Evolutionary conservation across 2,329 filamentous ascomycete genomes (phyloP).

Genomic region (Talaromyces pinophilus): DNA sequence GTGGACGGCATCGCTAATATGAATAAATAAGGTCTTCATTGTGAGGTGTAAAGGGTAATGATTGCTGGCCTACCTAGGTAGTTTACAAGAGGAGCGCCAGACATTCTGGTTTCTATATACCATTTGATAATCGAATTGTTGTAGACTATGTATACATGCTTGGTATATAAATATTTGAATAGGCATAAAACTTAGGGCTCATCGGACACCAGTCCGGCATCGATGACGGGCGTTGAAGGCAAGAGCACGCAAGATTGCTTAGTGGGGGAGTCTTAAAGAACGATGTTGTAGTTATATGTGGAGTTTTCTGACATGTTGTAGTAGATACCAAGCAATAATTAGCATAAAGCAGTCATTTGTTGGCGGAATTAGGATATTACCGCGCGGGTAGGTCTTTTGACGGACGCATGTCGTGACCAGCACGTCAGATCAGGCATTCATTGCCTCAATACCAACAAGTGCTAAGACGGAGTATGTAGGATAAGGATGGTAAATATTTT

Average conservation of each 20-base stretch:
- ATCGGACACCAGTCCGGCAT: neutral
- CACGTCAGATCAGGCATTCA: constrained; percentile 3
- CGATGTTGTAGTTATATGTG: neutral
- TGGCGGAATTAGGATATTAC: neutral
- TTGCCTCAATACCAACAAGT: neutral
- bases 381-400: neutral
- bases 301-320: neutral
- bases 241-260: neutral
- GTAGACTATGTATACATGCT: neutral
- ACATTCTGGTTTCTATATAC: neutral
- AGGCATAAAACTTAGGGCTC: neutral
- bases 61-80: neutral
- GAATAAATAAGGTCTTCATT: neutral
- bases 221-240: neutral
- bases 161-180: neutral
- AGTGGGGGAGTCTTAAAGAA: neutral
- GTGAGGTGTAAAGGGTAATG: neutral
- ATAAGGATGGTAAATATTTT: neutral
- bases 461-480: neutral
- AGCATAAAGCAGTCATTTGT: neutral
- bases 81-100: neutral
- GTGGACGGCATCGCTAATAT: neutral
- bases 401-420: constrained; percentile 10
- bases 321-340: neutral
- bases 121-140: neutral